These are phyloP conservation scores for Chlorella vulgaris DNA, from an alignment of 139 green algal species.

Conservation along the genomic window DNA sequence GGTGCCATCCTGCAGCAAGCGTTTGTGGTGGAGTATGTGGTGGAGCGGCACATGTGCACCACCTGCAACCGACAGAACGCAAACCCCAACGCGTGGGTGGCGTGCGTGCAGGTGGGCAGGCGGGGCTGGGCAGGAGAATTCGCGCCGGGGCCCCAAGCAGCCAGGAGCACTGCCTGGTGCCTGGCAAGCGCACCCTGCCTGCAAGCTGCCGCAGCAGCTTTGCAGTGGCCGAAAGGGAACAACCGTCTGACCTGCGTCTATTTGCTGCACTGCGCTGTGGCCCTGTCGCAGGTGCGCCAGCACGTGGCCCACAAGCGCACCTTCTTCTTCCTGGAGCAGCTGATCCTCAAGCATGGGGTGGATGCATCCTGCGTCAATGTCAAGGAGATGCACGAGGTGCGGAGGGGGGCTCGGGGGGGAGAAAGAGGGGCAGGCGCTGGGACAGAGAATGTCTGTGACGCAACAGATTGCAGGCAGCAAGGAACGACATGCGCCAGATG, in stretches of 20 bases:
- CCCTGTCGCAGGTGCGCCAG: constrained; percentile 93
- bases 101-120: constrained; percentile 89
- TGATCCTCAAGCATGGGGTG: constrained; percentile 95
- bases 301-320: constrained; percentile 98
- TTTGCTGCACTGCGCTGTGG: no score
- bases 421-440: no score
- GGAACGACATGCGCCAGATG: no score
- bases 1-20: constrained; percentile 97
- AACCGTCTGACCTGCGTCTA: no score
- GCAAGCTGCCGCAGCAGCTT: background rate
- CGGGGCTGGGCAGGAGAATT: constrained; percentile 47
- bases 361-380: constrained; percentile 81
- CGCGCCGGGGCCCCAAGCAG: background rate
- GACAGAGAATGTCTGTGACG: no score
- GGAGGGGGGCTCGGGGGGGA: background rate
- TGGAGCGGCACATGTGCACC: constrained; percentile 97
- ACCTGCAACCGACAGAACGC: constrained; percentile 85
- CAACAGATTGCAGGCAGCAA: no score
- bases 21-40: constrained; percentile 94
- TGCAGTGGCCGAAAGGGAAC: no score
- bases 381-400: constrained; percentile 78
- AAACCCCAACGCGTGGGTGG: constrained; percentile 96
- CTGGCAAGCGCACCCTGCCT: no score
- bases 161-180: no score
- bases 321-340: constrained; percentile 98